These are phyloP conservation scores for Russula olivacea DNA, from an alignment of 768 basidiomycete genomes.

Conservation along the genomic window DNA sequence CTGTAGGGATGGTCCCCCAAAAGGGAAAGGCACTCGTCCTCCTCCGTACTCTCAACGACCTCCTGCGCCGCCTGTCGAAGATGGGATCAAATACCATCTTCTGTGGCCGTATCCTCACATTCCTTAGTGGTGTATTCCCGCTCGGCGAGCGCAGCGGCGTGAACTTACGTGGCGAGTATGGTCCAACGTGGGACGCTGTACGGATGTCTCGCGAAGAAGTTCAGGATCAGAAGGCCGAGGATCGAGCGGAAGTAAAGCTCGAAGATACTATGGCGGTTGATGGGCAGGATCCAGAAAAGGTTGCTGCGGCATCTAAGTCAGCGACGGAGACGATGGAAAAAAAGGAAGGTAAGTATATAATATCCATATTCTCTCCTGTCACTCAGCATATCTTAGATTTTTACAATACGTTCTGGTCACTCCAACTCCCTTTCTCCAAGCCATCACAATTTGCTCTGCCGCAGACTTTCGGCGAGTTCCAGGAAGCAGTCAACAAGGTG, in stretches of 20 bases:
- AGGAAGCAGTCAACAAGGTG: constrained; percentile 62
- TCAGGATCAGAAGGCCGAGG: constrained; percentile 30
- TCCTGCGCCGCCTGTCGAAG: constrained; percentile 81
- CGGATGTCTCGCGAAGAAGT: constrained; percentile 34
- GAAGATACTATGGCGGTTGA: constrained; percentile 63
- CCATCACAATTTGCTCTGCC: constrained; percentile 62
- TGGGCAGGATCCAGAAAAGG: constrained; percentile 28
- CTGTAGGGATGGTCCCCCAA: constrained; percentile 72
- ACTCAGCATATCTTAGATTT: constrained; percentile 46
- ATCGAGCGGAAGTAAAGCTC: constrained; percentile 30
- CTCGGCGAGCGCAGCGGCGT: constrained; percentile 87
- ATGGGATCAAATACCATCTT: constrained; percentile 80
- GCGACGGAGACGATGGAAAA: constrained; percentile 41
- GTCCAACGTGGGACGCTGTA: constrained; percentile 70
- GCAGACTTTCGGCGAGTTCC: constrained; percentile 57
- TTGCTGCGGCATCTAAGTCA: constrained; percentile 18
- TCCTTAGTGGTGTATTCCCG: constrained; percentile 80
- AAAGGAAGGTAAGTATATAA: constrained; percentile 49
- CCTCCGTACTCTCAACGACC: constrained; percentile 79
- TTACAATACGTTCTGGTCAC: constrained; percentile 85
- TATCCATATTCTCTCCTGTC: neutral
- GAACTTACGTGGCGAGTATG: constrained; percentile 84
- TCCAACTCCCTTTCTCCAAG: constrained; percentile 80
- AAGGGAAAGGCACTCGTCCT: constrained; percentile 85
- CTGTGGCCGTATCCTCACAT: constrained; percentile 84